phyloP scores from a whole-genome alignment of 805 yeast species.

The Aciculoconidium aculeatum region DNA sequence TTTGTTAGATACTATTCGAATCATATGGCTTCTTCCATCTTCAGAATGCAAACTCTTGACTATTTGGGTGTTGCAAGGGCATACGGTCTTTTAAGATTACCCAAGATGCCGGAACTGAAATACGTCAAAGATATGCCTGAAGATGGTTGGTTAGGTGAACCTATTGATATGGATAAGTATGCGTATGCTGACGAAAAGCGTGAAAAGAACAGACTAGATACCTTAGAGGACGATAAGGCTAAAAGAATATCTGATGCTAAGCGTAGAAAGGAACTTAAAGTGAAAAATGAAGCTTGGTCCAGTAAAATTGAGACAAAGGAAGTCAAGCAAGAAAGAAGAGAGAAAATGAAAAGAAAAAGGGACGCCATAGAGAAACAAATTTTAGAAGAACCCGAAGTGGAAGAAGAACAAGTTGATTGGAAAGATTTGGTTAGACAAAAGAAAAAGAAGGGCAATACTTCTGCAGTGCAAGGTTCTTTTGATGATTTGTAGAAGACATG shows the following conservation, averaged over 20 bases:
- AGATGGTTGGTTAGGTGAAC: conserved; percentile 69
- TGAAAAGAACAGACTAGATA: conserved; percentile 58
- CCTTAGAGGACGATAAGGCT: conserved; percentile 42
- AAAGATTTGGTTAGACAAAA: conserved; percentile 67
- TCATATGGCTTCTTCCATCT: conserved; percentile 84
- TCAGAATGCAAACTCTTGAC: conserved; percentile 67
- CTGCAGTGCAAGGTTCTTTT: conserved; percentile 50
- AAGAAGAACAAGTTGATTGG: conserved; percentile 70
- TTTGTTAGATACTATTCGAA: conserved; percentile 79
- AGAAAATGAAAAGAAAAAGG: conserved; percentile 58
- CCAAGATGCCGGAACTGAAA: conserved; percentile 88
- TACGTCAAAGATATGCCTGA: conserved; percentile 51
- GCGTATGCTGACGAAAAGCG: conserved; percentile 57
- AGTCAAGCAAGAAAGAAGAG: conserved; percentile 54
- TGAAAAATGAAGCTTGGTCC: conserved; percentile 75
- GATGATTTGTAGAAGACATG: conserved; percentile 47
- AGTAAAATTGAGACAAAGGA: conserved; percentile 61
- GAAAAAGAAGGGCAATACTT: conserved; percentile 50
- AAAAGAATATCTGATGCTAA: conserved; percentile 35
- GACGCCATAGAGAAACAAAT: conserved; percentile 60
- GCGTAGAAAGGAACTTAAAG: conserved; percentile 37
- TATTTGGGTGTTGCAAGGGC: conserved; percentile 64
- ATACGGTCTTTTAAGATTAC: conserved; percentile 78
- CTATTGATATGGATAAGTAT: conserved; percentile 63
- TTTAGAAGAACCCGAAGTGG: conserved; percentile 38